A percentile compares a stretch with the other conserved stretches of the same genome.
Evolutionary conservation across 352 stramenopile genomes (phyloP).

Genomic region (Pythium phragmiticola): DNA sequence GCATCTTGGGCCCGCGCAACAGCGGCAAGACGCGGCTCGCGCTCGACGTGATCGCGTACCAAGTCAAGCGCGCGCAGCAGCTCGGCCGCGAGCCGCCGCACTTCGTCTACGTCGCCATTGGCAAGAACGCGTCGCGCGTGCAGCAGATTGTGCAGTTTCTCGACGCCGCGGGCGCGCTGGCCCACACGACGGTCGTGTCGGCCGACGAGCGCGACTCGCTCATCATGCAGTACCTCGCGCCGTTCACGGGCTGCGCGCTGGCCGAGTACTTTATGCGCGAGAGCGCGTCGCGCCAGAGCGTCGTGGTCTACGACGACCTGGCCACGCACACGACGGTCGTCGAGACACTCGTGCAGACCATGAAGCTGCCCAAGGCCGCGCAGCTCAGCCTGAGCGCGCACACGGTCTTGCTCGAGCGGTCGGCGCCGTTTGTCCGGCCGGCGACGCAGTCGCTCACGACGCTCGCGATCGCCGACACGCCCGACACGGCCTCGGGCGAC

Average conservation of each 20-base stretch:
- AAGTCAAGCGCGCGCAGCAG: constrained; percentile 37
- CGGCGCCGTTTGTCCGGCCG: constrained; percentile 56
- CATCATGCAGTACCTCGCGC: constrained; percentile 78
- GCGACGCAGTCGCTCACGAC: constrained; percentile 59
- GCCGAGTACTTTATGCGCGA: constrained; percentile 70
- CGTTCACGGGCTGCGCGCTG: constrained; percentile 75
- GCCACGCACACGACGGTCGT: constrained; percentile 71
- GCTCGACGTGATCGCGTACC: constrained; percentile 65
- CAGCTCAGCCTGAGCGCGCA: constrained; percentile 68
- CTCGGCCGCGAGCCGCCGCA: constrained; percentile 43
- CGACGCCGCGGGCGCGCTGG: constrained; percentile 36
- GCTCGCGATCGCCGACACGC: constrained; percentile 63
- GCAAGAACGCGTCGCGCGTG: constrained; percentile 56
- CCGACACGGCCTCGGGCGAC: constrained; percentile 43
- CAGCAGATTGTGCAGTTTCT: constrained; percentile 67
- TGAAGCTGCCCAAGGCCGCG: constrained; percentile 58
- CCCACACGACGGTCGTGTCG: constrained; percentile 67
- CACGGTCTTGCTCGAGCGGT: constrained; percentile 76
- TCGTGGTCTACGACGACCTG: constrained; percentile 82
- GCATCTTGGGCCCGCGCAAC: constrained; percentile 60
- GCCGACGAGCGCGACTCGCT: constrained; percentile 63
- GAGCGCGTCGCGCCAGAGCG: constrained; percentile 43
- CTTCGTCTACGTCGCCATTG: constrained; percentile 75
- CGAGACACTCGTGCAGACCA: constrained; percentile 68
- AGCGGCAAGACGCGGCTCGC: constrained; percentile 70